A percentile compares a stretch with the other conserved stretches of the same genome.
Conservation (phyloP, 2,329 filamentous ascomycete species). For the Ascochyta lentis region DNA sequence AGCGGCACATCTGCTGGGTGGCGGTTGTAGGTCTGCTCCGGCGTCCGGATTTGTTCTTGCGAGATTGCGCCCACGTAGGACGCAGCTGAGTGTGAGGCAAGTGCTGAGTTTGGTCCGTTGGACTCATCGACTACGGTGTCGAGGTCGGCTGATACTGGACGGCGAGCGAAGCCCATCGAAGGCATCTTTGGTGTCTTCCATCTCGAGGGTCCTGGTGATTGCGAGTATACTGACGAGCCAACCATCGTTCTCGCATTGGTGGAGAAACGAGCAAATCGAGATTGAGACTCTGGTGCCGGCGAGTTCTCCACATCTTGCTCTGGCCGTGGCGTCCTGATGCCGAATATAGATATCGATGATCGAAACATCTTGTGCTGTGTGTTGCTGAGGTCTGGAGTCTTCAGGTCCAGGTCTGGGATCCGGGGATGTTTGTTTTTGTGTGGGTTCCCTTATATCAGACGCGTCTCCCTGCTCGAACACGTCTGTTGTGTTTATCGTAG, state of each 20-base stretch:
- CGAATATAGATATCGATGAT: conserved; percentile 33
- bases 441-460: conserved; percentile 39
- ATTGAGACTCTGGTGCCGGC: conserved; percentile 26
- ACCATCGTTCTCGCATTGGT: conserved; percentile 20
- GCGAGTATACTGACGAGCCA: conserved; percentile 48
- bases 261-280: conserved; percentile 29
- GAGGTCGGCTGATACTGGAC: conserved; percentile 34
- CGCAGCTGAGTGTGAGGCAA: conserved; percentile 44
- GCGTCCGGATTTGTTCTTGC: conserved; percentile 28
- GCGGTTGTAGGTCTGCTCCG: conserved; percentile 33
- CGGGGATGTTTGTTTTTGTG: conserved; percentile 23
- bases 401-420: conserved; percentile 17
- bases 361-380: conserved; percentile 39
- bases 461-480: conserved; percentile 19
- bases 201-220: conserved; percentile 37
- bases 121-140: conserved; percentile 33
- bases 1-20: conserved; percentile 44
- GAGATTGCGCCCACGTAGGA: conserved; percentile 45
- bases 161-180: conserved; percentile 42
- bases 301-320: conserved; percentile 36
- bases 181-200: conserved; percentile 44
- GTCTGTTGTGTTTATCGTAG: conserved; percentile 9
- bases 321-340: conserved; percentile 42
- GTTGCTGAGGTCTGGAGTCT: conserved; percentile 13
- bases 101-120: conserved; percentile 38